Conservation (phyloP, 2,329 filamentous ascomycete genomes). For the Cryphonectria radicalis region DNA sequence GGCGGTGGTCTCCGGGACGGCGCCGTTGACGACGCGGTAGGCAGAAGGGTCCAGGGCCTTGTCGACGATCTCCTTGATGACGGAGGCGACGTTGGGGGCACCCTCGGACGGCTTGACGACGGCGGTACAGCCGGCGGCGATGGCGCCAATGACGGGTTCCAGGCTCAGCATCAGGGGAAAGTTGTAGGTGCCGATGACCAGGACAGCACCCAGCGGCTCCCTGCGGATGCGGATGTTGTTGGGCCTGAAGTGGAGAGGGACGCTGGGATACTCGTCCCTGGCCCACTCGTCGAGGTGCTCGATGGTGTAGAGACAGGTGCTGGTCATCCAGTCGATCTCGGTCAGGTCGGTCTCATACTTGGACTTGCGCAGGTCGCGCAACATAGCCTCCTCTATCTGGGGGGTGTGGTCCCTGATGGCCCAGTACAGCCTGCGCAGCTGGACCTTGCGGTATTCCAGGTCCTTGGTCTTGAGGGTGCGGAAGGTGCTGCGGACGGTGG, state of each 20-base stretch:
- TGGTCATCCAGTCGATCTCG: slow-evolving; percentile 79
- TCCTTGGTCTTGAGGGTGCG: slow-evolving; percentile 80
- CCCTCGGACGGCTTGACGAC: slow-evolving; percentile 90
- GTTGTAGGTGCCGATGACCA: slow-evolving; percentile 94
- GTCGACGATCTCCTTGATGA: slow-evolving; percentile 78
- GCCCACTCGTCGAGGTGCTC: slow-evolving; percentile 81
- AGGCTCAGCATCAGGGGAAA: slow-evolving; percentile 85
- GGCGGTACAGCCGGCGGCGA: slow-evolving; percentile 88
- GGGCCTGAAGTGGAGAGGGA: slow-evolving; percentile 68
- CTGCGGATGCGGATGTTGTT: slow-evolving; percentile 79
- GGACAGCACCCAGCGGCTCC: slow-evolving; percentile 81
- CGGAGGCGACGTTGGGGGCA: slow-evolving; percentile 74
- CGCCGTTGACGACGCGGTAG: slow-evolving; percentile 81
- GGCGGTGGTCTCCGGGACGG: slow-evolving; percentile 76
- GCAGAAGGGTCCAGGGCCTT: slow-evolving; percentile 75
- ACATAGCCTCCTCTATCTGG: slow-evolving; percentile 74
- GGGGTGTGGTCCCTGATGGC: slow-evolving; percentile 77
- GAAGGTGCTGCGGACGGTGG: slow-evolving; percentile 70
- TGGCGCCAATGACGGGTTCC: slow-evolving; percentile 82
- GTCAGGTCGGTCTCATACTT: slow-evolving; percentile 72
- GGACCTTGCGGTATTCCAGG: slow-evolving; percentile 78
- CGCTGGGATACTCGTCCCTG: slow-evolving; percentile 75
- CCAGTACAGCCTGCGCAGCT: slow-evolving; percentile 96
- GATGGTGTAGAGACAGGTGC: slow-evolving; percentile 79
- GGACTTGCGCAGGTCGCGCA: slow-evolving; percentile 78